These are phyloP conservation scores for Crithidia acanthocephali DNA, from an alignment of 208 protist species.

Conservation along the genomic window DNA sequence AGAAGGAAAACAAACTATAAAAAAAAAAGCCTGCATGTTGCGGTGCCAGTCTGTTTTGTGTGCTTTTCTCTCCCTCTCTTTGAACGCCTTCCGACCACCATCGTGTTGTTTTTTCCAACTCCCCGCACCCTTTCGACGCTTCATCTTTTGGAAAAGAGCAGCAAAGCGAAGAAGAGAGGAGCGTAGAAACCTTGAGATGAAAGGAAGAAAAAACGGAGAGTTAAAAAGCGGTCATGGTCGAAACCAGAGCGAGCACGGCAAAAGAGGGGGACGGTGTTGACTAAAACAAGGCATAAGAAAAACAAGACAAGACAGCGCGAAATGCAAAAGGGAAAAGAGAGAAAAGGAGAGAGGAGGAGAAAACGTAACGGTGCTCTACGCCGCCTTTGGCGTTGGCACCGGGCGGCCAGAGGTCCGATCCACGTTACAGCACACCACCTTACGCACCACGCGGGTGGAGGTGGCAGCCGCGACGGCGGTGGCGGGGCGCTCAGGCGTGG, in stretches of 20 bases:
- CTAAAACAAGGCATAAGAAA: no score
- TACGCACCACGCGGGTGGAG: conserved; percentile 35
- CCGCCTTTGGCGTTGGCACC: conserved; percentile 25
- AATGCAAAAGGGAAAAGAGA: no score
- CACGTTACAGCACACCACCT: conserved; percentile 47
- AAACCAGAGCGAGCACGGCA: no score
- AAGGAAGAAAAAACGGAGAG: not conserved
- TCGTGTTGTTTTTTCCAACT: not conserved
- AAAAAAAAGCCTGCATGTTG: not conserved
- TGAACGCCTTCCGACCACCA: no score
- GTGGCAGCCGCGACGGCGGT: conserved; percentile 1
- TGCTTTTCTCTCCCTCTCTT: not conserved
- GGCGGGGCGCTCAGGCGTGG: conserved; percentile 12
- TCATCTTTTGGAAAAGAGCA: not conserved
- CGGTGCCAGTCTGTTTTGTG: not conserved
- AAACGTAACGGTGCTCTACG: conserved; percentile 7
- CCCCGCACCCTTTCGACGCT: not conserved
- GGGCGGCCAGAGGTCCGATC: conserved; percentile 60
- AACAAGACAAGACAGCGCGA: no score
- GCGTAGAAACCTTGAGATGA: not conserved
- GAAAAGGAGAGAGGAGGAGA: no score
- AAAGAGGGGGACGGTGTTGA: no score
- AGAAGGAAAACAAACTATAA: conserved; percentile 19
- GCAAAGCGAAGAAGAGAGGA: not conserved
- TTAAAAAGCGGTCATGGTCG: no score